phyloP scores from a whole-genome alignment of 2,329 filamentous ascomycete genomes.

The Fusarium nygamai region DNA sequence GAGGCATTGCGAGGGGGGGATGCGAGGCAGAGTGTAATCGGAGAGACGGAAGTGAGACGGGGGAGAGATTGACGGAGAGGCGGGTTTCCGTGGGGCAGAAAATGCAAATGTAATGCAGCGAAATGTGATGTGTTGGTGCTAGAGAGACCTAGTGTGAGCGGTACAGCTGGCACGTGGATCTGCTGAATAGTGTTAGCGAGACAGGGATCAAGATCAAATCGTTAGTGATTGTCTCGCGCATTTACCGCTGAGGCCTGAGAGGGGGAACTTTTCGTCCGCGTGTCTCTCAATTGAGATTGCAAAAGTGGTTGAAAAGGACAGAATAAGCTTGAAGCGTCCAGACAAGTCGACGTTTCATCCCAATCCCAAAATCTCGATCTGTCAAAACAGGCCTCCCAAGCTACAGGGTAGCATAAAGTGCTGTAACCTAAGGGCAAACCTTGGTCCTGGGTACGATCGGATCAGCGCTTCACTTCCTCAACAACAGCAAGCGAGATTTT shows the following conservation, averaged over 20 bases:
- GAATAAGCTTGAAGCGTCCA: neutral
- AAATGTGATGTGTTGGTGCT: neutral
- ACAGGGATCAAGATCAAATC: neutral
- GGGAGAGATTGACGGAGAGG: neutral
- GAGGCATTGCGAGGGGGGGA: conserved; percentile 22
- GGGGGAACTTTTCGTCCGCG: neutral
- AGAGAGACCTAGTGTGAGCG: neutral
- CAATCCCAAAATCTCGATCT: neutral
- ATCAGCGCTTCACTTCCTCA: no score
- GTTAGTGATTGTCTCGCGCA: neutral
- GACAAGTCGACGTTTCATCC: neutral
- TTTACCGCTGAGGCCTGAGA: neutral
- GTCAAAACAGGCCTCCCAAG: neutral
- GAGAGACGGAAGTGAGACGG: conserved; percentile 23
- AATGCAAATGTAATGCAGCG: neutral
- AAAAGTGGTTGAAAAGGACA: neutral
- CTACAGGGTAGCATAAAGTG: neutral
- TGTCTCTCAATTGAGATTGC: neutral
- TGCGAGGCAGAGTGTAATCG: conserved; percentile 14
- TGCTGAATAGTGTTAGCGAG: neutral
- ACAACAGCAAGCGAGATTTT: neutral
- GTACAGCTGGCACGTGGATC: neutral
- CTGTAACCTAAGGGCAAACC: neutral
- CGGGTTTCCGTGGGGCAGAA: conserved; percentile 6
- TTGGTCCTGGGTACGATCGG: neutral